These are phyloP conservation scores for Colletotrichum sp. DNA, from an alignment of 2,329 filamentous ascomycete genomes.

Conservation along the genomic window DNA sequence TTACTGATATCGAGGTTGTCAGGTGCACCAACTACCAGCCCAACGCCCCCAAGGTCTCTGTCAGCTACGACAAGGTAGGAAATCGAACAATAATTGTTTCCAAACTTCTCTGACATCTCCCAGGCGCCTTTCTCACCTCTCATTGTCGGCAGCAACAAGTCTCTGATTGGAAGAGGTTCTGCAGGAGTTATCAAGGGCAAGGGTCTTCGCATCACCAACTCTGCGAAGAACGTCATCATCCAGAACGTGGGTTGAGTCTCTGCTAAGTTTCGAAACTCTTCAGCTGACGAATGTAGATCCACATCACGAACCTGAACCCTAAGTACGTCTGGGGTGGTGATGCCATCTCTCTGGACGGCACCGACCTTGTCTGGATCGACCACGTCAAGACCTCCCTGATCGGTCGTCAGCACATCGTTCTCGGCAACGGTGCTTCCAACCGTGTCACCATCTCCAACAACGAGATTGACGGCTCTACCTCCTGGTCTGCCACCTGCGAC, in stretches of 20 bases:
- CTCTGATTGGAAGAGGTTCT: conserved; percentile 56
- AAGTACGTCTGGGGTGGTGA: conserved; percentile 66
- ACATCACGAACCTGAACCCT: conserved; percentile 61
- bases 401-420: conserved; percentile 65
- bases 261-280: too few species aligned
- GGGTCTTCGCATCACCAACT: conserved; percentile 53
- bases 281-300: conserved; percentile 13
- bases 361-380: conserved; percentile 55
- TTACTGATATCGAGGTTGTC: not conserved
- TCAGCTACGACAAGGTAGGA: conserved; percentile 44
- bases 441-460: conserved; percentile 66
- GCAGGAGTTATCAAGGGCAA: conserved; percentile 63
- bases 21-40: conserved; percentile 66
- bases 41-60: conserved; percentile 49
- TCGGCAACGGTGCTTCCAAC: conserved; percentile 56
- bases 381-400: conserved; percentile 62
- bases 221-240: conserved; percentile 60
- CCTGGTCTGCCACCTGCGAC: conserved; percentile 63
- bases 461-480: conserved; percentile 60
- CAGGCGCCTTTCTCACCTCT: conserved; percentile 55
- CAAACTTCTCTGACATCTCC: not conserved
- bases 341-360: conserved; percentile 56
- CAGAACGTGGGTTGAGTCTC: conserved; percentile 45
- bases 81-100: not conserved
- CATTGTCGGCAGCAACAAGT: conserved; percentile 62